These are phyloP conservation scores for Circinella umbellata DNA, from an alignment of 371 early-diverging fungal species.

Conservation along the genomic window DNA sequence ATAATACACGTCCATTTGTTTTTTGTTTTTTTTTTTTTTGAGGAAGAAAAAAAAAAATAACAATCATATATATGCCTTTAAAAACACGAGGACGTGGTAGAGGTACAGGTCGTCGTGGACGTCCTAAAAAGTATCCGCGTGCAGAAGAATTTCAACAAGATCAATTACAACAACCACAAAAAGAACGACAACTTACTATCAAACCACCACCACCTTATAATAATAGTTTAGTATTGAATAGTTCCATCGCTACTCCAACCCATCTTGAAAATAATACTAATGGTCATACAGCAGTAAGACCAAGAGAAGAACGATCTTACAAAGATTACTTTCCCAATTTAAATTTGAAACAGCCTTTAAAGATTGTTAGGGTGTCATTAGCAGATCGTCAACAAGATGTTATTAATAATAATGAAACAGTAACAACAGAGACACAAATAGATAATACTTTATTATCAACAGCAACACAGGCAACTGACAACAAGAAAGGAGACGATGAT, in stretches of 20 bases:
- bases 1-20: too few relatives aligned
- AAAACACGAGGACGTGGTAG: conserved; percentile 23
- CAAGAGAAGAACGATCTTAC: conserved; percentile 86
- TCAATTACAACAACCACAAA: neutral
- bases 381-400: neutral
- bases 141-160: conserved; percentile 5
- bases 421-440: too few relatives aligned
- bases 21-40: too few relatives aligned
- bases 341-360: conserved; percentile 56
- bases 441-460: neutral
- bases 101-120: conserved; percentile 20
- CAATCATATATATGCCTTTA: conserved; percentile 18
- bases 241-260: neutral
- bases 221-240: neutral
- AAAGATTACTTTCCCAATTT: conserved; percentile 85
- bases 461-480: neutral
- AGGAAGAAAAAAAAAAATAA: neutral
- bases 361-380: conserved; percentile 33
- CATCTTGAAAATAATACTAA: conserved; percentile 1
- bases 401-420: neutral
- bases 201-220: neutral
- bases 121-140: conserved; percentile 16
- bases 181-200: neutral
- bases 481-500: neutral
- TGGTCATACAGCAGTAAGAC: conserved; percentile 34